Evolutionary conservation across 257 asterid genomes (phyloP), one percentile per base, ranked within the genome.

Genomic region (Nicotiana tabacum): DNA sequence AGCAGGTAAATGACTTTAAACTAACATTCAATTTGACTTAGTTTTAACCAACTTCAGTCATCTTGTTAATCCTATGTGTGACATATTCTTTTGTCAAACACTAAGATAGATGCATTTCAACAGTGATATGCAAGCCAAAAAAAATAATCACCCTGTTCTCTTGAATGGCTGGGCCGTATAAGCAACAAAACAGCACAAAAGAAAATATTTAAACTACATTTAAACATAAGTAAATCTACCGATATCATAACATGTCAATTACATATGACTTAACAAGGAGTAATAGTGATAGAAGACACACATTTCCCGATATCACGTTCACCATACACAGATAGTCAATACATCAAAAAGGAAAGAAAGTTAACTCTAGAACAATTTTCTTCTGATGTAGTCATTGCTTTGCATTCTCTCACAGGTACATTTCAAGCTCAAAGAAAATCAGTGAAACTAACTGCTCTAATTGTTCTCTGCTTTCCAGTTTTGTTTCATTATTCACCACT

Each of bases 361-460:
- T 21, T 21, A 21, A 70, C 18, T 70, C n/a, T 43, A 10, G 78
- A 70, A n/a, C 78, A 70, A 39, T 39, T 39, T 70, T 43, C 58
- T 70, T 43, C 30, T 10, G 78, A 70, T 18, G 58, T 30, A 92
- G 62, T 94, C 97, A 6, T 84, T 94, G 92, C 88, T 93, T 82
- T 94, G 98, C 87, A 88, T 87, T 83, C 93, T 94, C 80, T 94
- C 98, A 9, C 92, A 86, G 98, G 97, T 92, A 85, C 67, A 60
- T 37, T 79, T 72, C 66, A 39, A 32, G 69, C 27, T 58, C 66
- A n/a, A 77, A 77, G 2, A 11, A 27, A 65, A 65, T 35, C 39
- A 77, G 66, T 55, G 65, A 51, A 67, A 33, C 77, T 1, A 67
- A 29, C 56, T 69, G 10, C 9, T 37, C 9, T 69, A 35, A 2